A percentile compares a stretch with the other conserved stretches of the same genome.
phyloP scores from a whole-genome alignment of 2,329 filamentous ascomycete genomes.

The Phaeosphaeria sp. region DNA sequence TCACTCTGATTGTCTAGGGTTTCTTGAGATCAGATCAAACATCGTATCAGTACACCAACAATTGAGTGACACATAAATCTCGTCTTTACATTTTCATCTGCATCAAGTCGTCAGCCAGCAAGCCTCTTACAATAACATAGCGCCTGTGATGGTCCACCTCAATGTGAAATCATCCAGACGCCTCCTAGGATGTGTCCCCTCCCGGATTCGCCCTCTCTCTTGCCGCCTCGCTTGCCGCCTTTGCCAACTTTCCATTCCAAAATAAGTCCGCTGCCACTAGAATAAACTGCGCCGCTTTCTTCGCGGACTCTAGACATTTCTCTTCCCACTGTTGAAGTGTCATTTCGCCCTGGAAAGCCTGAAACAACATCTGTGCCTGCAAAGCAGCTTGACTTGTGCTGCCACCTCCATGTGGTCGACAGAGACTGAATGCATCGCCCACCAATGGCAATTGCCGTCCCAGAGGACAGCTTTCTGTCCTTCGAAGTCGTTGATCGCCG shows the following conservation, averaged over 20 bases:
- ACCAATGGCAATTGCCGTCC: conserved; percentile 4
- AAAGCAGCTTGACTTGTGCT: conserved; percentile 39
- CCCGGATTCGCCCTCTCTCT: background rate
- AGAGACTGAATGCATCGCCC: conserved; percentile 4
- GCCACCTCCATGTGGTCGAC: conserved; percentile 2
- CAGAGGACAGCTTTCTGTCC: background rate
- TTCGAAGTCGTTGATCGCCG: conserved; percentile 49
- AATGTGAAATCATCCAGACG: too few relatives aligned
- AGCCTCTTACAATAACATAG: too few relatives aligned
- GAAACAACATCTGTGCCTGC: conserved; percentile 43
- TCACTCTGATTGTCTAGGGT: too few relatives aligned
- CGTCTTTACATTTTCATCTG: too few relatives aligned
- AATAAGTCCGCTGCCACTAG: background rate
- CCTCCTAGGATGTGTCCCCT: too few relatives aligned
- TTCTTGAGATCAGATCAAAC: too few relatives aligned
- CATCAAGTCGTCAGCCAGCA: too few relatives aligned
- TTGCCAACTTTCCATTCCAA: background rate
- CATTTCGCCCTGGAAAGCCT: conserved; percentile 41
- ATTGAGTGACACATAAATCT: too few relatives aligned
- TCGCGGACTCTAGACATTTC: background rate
- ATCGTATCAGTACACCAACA: too few relatives aligned
- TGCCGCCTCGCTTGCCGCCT: background rate
- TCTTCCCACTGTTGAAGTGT: conserved; percentile 32
- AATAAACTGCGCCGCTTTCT: background rate
- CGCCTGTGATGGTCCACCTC: too few relatives aligned